Conservation (phyloP, 2,329 filamentous ascomycete species). For the Knufia fluminis region DNA sequence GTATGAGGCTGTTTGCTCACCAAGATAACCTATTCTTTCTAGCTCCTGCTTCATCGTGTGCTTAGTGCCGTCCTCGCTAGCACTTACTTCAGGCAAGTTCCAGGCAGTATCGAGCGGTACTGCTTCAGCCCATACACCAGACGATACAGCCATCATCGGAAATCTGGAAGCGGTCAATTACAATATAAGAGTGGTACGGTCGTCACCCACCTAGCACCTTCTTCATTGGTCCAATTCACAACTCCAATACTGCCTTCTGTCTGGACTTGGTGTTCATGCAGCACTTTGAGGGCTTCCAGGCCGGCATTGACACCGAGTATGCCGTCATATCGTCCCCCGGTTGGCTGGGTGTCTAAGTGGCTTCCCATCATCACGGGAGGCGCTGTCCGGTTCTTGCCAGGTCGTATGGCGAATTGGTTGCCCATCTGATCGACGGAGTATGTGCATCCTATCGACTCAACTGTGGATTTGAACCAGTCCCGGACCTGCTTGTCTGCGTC, state of each 20-base stretch:
- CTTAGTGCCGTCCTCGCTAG: constrained; percentile 26
- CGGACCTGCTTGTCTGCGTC: constrained; percentile 62
- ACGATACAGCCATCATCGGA: constrained; percentile 63
- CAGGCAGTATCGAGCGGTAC: constrained; percentile 56
- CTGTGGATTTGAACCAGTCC: constrained; percentile 64
- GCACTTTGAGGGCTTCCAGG: constrained; percentile 59
- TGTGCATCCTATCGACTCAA: constrained; percentile 54
- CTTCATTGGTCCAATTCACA: constrained; percentile 67
- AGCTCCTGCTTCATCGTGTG: constrained; percentile 58
- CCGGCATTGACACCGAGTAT: constrained; percentile 66
- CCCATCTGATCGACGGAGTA: constrained; percentile 66
- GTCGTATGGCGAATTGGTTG: constrained; percentile 67
- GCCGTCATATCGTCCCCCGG: constrained; percentile 62
- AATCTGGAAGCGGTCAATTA: constrained; percentile 40
- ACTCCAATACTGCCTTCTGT: constrained; percentile 65
- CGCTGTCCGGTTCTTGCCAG: constrained; percentile 48
- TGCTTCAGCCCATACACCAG: constrained; percentile 66
- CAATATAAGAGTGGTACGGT: too few species aligned
- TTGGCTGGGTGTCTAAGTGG: constrained; percentile 52
- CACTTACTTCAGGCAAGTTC: constrained; percentile 51
- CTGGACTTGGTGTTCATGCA: constrained; percentile 58
- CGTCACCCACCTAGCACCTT: constrained; percentile 49
- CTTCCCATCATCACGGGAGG: constrained; percentile 61
- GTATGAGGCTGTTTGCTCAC: constrained; percentile 47
- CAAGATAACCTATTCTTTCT: constrained; percentile 62